phyloP scores from a whole-genome alignment of 441 rosid species.

The Erysimum cheiri region DNA sequence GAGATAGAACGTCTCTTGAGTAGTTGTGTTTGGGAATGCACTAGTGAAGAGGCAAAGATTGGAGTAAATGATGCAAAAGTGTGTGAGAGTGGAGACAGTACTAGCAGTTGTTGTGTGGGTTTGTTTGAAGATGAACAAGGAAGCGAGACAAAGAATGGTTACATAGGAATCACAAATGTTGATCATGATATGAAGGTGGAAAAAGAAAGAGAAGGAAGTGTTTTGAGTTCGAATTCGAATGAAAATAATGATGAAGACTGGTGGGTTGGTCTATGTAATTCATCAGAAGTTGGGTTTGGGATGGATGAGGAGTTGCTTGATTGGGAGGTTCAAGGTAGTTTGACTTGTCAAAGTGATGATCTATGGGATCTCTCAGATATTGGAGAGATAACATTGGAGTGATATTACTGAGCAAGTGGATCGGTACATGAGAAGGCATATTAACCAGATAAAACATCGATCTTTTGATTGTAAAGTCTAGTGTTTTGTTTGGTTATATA shows the following conservation, averaged over 20 bases:
- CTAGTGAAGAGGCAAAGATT: slow-evolving; percentile 27
- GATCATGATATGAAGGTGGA: slow-evolving; percentile 35
- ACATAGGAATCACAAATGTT: slow-evolving; percentile 4
- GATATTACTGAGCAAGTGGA: slow-evolving; percentile 12
- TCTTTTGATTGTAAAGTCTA: slow-evolving; percentile 31
- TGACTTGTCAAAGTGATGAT: slow-evolving; percentile 34
- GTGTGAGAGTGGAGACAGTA: slow-evolving; percentile 40
- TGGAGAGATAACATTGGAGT: slow-evolving; percentile 36
- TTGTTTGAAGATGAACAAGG: slow-evolving; percentile 31
- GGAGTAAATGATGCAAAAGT: slow-evolving; percentile 31
- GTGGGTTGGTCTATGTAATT: slow-evolving; percentile 33
- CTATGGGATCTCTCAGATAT: slow-evolving; percentile 42
- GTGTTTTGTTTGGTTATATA: slow-evolving; percentile 37
- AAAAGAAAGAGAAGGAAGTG: slow-evolving; percentile 40
- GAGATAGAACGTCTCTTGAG: slow-evolving; percentile 65
- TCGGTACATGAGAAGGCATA: slow-evolving; percentile 5
- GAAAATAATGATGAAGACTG: slow-evolving; percentile 41
- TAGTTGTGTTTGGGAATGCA: slow-evolving; percentile 38
- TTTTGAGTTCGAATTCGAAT: slow-evolving; percentile 45
- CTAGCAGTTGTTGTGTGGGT: slow-evolving; percentile 28
- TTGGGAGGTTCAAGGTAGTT: slow-evolving; percentile 44
- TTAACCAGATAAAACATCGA: slow-evolving; percentile 13
- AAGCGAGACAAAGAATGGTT: slow-evolving; percentile 32
- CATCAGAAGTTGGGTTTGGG: slow-evolving; percentile 35
- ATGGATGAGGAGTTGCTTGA: slow-evolving; percentile 51